Percentiles rank a stretch among this genome's conserved stretches.
Conservation (phyloP, 148 eudicot species). For the Silene conica region DNA sequence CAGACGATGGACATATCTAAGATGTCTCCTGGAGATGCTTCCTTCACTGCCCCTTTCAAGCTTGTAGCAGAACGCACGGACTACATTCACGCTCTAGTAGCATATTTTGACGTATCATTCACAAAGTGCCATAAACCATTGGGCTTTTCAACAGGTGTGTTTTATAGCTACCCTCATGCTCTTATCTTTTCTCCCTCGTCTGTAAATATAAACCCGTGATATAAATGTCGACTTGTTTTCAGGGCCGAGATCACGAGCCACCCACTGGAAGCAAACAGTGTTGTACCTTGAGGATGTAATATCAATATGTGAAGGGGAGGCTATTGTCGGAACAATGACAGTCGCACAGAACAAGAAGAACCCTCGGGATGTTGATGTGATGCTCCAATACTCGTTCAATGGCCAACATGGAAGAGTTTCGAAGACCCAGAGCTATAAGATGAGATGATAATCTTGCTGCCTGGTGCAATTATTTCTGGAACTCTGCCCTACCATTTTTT, state of each 20-base stretch:
- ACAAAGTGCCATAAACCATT: slow-evolving; percentile 77
- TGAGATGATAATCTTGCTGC: slow-evolving; percentile 48
- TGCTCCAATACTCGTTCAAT: slow-evolving; percentile 65
- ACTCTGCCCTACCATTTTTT: not conserved
- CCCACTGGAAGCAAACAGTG: slow-evolving; percentile 99
- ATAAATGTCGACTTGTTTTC: not conserved
- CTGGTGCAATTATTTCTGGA: not conserved
- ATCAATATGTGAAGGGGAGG: slow-evolving; percentile 81
- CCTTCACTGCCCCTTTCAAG: slow-evolving; percentile 88
- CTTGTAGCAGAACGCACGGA: slow-evolving; percentile 91
- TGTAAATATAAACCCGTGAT: not conserved
- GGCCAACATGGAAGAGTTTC: slow-evolving; percentile 65
- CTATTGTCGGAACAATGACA: slow-evolving; percentile 63
- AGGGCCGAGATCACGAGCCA: slow-evolving; percentile 87
- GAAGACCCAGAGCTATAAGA: slow-evolving; percentile 71
- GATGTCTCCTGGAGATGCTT: slow-evolving; percentile 89
- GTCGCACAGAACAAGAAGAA: slow-evolving; percentile 89
- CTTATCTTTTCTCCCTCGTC: not conserved
- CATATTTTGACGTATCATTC: slow-evolving; percentile 92
- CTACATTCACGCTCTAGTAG: slow-evolving; percentile 94
- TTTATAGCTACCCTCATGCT: not conserved
- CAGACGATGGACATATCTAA: slow-evolving; percentile 98
- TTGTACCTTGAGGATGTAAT: slow-evolving; percentile 88
- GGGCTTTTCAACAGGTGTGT: slow-evolving; percentile 92
- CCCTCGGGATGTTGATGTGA: slow-evolving; percentile 89